Evolutionary conservation across 139 green algal species (phyloP), one percentile per base, ranked within the genome.

Genomic region (Chlamydomonas incerta): DNA sequence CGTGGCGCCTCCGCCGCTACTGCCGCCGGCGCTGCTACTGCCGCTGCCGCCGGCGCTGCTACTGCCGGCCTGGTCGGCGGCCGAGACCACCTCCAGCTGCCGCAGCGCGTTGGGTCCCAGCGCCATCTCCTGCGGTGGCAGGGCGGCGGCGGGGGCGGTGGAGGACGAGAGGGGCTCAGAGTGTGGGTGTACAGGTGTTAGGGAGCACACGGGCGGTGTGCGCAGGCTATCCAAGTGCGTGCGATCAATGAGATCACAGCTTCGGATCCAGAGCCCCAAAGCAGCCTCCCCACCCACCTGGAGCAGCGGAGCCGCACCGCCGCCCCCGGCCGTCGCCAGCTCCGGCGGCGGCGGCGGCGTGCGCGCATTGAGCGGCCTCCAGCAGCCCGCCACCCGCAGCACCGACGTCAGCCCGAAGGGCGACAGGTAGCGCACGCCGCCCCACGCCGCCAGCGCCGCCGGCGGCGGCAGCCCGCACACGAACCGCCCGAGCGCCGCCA

Each of bases 361-460:
- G 58, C 80, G 52, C 28, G 9, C 11, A 50, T 3, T 67, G n/a
- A 73, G 74, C 71, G 63, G 65, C 74, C 87, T 81, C 52, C 79
- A 84, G 50, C 35, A 71, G 66, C 47, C 46, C 10, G 87, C 75
- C 80, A 91, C 74, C 1, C 81, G 87, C 67, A 98, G 88, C 57
- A 98, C 88, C 1, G 85, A 83, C 47, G 94, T 90, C 29, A 98
- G 88, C 6, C 89, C 88, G 67, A 98, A 96, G 35, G 92, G 79
- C 9, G 62, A 29, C 72, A 98, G 82, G 85, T 97, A 93, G 41
- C 93, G 87, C 29, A 95, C 41, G 0, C 88, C 92, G 69, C 92
- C 90, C 18, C 89, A 91, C 67, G 98, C 87, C 0, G 93, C 93
- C 14, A 74, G 70, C 58, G 90, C 55, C 74, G 95, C 91, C 33